phyloP scores from a whole-genome alignment of 2,329 filamentous ascomycete species.

The Colletotrichum limetticola region DNA sequence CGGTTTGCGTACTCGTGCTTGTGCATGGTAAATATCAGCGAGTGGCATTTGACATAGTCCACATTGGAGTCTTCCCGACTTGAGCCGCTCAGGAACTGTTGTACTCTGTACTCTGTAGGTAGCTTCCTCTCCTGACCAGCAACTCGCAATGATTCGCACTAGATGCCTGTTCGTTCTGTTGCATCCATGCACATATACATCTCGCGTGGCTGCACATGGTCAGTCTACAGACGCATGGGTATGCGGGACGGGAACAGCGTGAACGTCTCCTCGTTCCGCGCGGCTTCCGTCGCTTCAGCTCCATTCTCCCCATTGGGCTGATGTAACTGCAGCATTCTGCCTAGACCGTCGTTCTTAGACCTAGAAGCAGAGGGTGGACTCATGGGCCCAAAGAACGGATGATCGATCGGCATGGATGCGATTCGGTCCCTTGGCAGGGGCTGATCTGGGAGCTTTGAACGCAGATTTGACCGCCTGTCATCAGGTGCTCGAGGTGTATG shows the following conservation, averaged over 20 bases:
- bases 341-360: not conserved
- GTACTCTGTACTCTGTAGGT: not conserved
- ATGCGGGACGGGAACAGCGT: not conserved
- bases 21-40: not conserved
- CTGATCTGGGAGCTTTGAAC: not conserved
- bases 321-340: not conserved
- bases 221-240: not conserved
- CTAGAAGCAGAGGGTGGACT: not conserved
- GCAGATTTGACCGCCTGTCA: not conserved
- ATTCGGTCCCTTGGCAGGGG: not conserved
- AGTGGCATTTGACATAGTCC: not conserved
- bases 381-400: not conserved
- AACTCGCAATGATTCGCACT: not conserved
- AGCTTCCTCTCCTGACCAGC: constrained; percentile 10
- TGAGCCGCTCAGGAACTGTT: not conserved
- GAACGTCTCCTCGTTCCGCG: not conserved
- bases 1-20: not conserved
- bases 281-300: constrained; percentile 2
- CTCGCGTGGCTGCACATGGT: not conserved
- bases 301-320: not conserved
- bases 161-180: constrained; percentile 22
- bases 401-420: not conserved
- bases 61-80: not conserved
- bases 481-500: no score
- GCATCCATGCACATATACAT: not conserved